These are phyloP conservation scores for Mortierella sp. DNA, from an alignment of 371 early-diverging fungal species.

Conservation along the genomic window DNA sequence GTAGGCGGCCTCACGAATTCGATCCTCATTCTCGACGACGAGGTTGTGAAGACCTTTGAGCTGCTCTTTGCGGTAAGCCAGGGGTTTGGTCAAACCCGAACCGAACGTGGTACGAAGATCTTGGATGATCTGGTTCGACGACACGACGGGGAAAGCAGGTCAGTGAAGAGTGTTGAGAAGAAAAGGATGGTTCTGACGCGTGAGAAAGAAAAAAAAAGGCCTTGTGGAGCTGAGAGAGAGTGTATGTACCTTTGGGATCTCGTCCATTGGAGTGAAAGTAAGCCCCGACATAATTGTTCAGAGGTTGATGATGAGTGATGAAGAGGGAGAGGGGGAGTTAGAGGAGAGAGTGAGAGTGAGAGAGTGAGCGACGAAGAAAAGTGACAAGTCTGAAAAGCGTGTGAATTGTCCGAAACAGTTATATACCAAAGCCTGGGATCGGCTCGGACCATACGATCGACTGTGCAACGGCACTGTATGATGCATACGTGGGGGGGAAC, in stretches of 20 bases:
- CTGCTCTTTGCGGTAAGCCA: constrained; percentile 78
- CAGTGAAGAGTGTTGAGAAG: too few relatives aligned
- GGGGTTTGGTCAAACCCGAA: constrained; percentile 65
- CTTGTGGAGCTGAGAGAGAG: neutral
- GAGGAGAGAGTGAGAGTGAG: neutral
- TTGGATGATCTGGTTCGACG: constrained; percentile 56
- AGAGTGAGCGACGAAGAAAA: neutral
- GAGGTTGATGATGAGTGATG: neutral
- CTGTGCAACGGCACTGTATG: neutral
- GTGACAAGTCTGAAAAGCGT: neutral
- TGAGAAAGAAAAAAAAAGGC: neutral
- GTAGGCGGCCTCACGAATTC: constrained; percentile 69
- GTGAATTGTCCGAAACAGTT: too few relatives aligned
- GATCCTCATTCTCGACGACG: constrained; percentile 71
- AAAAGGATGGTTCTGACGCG: too few relatives aligned
- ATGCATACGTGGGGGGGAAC: too few relatives aligned
- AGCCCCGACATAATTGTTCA: constrained; percentile 5
- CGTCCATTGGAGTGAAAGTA: constrained; percentile 23
- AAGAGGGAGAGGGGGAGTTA: neutral
- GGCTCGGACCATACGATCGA: neutral
- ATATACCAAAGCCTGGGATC: too few relatives aligned
- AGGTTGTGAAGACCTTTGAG: constrained; percentile 69
- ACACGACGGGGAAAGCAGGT: neutral
- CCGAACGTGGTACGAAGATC: constrained; percentile 61
- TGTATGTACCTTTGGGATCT: constrained; percentile 22